A percentile compares a stretch with the other conserved stretches of the same genome.
phyloP scores from a whole-genome alignment of 768 basidiomycete genomes.

The Daedaleopsis sinensis region DNA sequence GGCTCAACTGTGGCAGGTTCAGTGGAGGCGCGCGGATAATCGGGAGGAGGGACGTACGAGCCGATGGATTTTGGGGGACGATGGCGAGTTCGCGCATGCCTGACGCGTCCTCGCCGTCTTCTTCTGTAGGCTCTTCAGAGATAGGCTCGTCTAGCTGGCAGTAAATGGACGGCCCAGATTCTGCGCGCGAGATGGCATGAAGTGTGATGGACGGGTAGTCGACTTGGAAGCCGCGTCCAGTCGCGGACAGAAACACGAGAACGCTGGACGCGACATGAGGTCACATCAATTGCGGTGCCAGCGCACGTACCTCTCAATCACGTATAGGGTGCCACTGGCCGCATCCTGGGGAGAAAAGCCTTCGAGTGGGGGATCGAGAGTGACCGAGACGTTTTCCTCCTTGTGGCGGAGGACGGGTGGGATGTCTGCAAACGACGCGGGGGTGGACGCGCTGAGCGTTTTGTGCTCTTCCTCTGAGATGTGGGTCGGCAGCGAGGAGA shows the following conservation, averaged over 20 bases:
- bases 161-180: slow-evolving; percentile 74
- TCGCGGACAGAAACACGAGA: slow-evolving; percentile 74
- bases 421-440: slow-evolving; percentile 81
- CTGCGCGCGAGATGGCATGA: slow-evolving; percentile 85
- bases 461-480: slow-evolving; percentile 70
- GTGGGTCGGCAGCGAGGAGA: slow-evolving; percentile 45
- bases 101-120: slow-evolving; percentile 41
- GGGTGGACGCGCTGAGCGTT: slow-evolving; percentile 73
- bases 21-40: neutral
- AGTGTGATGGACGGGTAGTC: slow-evolving; percentile 90
- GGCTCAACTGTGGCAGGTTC: slow-evolving; percentile 59
- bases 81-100: slow-evolving; percentile 85
- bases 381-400: slow-evolving; percentile 69
- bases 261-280: slow-evolving; percentile 46
- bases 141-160: slow-evolving; percentile 76
- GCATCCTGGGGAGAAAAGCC: slow-evolving; percentile 57
- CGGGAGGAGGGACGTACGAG: slow-evolving; percentile 52
- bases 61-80: slow-evolving; percentile 56
- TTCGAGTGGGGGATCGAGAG: slow-evolving; percentile 68
- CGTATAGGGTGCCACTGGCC: slow-evolving; percentile 70
- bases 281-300: neutral
- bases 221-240: slow-evolving; percentile 79
- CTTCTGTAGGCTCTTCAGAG: slow-evolving; percentile 2
- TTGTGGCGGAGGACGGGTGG: slow-evolving; percentile 79
- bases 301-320: slow-evolving; percentile 76